Base-by-base conservation (phyloP, 371 early-diverging fungal genomes). In the Umbelopsis sp. region DNA sequence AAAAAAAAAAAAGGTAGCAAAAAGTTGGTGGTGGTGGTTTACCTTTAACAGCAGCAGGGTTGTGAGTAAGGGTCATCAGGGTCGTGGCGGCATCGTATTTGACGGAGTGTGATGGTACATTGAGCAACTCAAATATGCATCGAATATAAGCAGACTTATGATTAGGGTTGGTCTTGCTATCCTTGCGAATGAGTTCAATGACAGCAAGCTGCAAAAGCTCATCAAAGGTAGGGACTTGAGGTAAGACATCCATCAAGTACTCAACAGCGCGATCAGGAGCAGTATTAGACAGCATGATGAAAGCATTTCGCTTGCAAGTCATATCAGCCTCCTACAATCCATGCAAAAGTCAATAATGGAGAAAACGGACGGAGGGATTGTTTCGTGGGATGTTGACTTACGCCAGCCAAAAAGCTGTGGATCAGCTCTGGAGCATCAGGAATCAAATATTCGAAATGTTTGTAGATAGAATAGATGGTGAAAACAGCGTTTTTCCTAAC, bases 401-500 rank as follows among this genome's bases (percentile, higher is more conserved):
- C 92, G 25, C 86, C 80, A 14, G 83, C 75, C 65, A 98, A 78
- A 79, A 94, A 93, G 45, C 80, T 82, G 65, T 91, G 83, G 69
- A 98, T 89, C 65, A 96, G 80, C 79, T 97, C 97, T 14, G 96
- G 95, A 22, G 96, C 97, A 77, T 99, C 99, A 24, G 99, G 99
- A 67, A 98, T 93, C 44, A 99, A 87, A 68, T 90, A 88, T 65
- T 97, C 94, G 77, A 91, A 89, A 76, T 87, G 85, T 68, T 93
- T 92, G 83, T 90, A 97, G 70, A 98, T 94, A 41, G 92, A 82
- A 52, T 88, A 89, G 67, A 99, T 91, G 64, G 98, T 97, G 62
- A 95, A 89, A 32, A 99, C 93, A 44, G 99, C 99, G 78, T 98
- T 99, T 80, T 96, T 96, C 74, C 99, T 89, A 57, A 99, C 99